Evolutionary conservation across 139 green algal species (phyloP).

Genomic region (Auxenochlorella pyrenoidosa): DNA sequence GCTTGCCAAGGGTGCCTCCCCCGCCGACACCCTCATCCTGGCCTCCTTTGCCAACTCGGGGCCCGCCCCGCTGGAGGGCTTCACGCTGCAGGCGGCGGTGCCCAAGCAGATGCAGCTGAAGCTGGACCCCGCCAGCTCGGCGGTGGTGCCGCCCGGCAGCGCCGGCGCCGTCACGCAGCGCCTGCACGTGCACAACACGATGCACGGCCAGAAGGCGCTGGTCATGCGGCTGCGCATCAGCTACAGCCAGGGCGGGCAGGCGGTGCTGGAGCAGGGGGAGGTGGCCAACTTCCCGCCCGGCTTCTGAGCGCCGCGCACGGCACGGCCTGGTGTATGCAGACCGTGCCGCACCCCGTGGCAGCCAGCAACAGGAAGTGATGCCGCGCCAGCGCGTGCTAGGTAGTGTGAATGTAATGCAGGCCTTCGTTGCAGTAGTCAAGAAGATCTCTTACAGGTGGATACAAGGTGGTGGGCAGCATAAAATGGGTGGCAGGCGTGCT

Average conservation of each 20-base stretch:
- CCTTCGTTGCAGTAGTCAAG: neutral
- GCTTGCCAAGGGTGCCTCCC: constrained; percentile 62
- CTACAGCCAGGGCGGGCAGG: constrained; percentile 58
- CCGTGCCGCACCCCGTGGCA: neutral
- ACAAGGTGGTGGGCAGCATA: neutral
- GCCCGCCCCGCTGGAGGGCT: constrained; percentile 68
- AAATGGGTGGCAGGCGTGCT: neutral
- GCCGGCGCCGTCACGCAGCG: constrained; percentile 67
- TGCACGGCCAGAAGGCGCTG: constrained; percentile 82
- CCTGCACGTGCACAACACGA: constrained; percentile 85
- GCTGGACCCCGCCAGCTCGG: constrained; percentile 79
- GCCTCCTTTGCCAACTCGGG: constrained; percentile 78
- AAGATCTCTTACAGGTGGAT: neutral
- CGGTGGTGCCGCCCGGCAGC: constrained; percentile 50
- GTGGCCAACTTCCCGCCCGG: constrained; percentile 49
- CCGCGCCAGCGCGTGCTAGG: neutral
- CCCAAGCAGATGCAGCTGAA: constrained; percentile 91
- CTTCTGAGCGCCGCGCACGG: neutral
- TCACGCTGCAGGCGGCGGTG: constrained; percentile 93
- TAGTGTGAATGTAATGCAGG: neutral
- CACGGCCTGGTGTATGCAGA: neutral
- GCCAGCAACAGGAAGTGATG: neutral
- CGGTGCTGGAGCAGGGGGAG: constrained; percentile 67
- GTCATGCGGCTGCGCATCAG: constrained; percentile 84
- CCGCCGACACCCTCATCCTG: constrained; percentile 66